Conservation (phyloP, 1,139 yeast species). For the Zygosaccharomyces sapae region DNA sequence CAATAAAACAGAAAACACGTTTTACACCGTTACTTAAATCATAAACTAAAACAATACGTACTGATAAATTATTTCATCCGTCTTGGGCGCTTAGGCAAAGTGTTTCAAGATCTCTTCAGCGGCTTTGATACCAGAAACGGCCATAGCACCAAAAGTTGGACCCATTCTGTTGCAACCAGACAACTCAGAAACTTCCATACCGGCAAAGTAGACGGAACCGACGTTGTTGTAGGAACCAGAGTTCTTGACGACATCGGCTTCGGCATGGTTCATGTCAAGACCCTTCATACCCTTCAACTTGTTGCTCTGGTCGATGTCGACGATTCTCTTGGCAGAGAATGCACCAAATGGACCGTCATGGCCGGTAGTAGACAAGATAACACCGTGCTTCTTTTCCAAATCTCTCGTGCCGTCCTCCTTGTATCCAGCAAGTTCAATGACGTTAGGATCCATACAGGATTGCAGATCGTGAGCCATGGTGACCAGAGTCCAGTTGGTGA, state of each 20-base stretch:
- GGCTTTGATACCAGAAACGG: slow-evolving; percentile 70
- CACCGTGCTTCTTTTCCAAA: slow-evolving; percentile 48
- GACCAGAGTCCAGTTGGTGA: slow-evolving; percentile 78
- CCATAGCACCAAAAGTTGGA: slow-evolving; percentile 83
- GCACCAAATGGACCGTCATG: slow-evolving; percentile 87
- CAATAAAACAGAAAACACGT: background rate
- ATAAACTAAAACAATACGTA: too few species aligned
- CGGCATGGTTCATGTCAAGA: slow-evolving; percentile 73
- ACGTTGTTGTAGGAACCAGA: slow-evolving; percentile 57
- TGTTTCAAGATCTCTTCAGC: slow-evolving; percentile 48
- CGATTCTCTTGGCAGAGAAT: slow-evolving; percentile 60
- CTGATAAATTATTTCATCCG: too few species aligned
- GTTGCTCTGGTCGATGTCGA: slow-evolving; percentile 42
- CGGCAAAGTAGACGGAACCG: slow-evolving; percentile 71
- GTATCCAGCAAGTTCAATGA: slow-evolving; percentile 45
- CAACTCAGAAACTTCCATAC: slow-evolving; percentile 77
- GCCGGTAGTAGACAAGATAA: slow-evolving; percentile 70
- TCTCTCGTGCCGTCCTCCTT: slow-evolving; percentile 35
- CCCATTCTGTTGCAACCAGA: slow-evolving; percentile 82
- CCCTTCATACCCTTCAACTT: slow-evolving; percentile 73
- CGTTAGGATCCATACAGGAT: slow-evolving; percentile 82
- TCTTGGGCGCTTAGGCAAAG: slow-evolving; percentile 20
- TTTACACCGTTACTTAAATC: background rate
- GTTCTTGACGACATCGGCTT: slow-evolving; percentile 69
- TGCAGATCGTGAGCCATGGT: slow-evolving; percentile 73